Base-by-base conservation (phyloP, 257 asterid species). In the Solanum tacnaense region DNA sequence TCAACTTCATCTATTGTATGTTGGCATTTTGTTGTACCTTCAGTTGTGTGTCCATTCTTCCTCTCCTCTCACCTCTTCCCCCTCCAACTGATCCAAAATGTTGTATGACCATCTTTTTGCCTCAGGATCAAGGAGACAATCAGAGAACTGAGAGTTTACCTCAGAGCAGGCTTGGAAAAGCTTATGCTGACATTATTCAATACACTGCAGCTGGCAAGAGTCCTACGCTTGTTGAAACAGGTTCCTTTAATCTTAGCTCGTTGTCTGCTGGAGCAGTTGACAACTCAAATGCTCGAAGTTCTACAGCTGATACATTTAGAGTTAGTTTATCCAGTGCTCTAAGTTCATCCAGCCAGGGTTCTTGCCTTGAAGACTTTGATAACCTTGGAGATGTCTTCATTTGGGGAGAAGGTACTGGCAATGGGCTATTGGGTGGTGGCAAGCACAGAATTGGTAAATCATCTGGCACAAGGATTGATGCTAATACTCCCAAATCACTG, bases 281-380 rank as follows among this genome's bases (percentile, higher is more conserved):
- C 82, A 90, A 86, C 93, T 31, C 92, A 68, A 92, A 90, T 76
- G 88, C 89, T 73, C 93, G 96, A 89, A 72, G 84, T 84, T 94
- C 98, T 31, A 93, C 96, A 56, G 86, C 91, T 13, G 98, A 94
- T 60, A 85, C 94, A 79, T 36, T 92, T 87, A 91, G 99, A 76
- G 92, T 93, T 89, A 96, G 99, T 92, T 93, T 96, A 67, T 96
- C 98, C 16, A 96, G 99, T 87, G 98, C 96, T 58, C 87, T 95
- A 73, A 96, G 99, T 91, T 94, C 98, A 76, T 96, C 99, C 11
- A 96, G 99, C 89, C 99, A 95, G 85, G 96, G 97, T 73, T 96
- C 98, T 60, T 91, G 94, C 60, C 92, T 68, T 71, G 99, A 96
- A 89, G 99, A 96, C 78, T 91, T 93, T 65, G 98, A 94, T 41